Percentiles rank a stretch among this genome's conserved stretches.
phyloP scores from a whole-genome alignment of 2,329 filamentous ascomycete genomes.

The Zopfia rhizophila region DNA sequence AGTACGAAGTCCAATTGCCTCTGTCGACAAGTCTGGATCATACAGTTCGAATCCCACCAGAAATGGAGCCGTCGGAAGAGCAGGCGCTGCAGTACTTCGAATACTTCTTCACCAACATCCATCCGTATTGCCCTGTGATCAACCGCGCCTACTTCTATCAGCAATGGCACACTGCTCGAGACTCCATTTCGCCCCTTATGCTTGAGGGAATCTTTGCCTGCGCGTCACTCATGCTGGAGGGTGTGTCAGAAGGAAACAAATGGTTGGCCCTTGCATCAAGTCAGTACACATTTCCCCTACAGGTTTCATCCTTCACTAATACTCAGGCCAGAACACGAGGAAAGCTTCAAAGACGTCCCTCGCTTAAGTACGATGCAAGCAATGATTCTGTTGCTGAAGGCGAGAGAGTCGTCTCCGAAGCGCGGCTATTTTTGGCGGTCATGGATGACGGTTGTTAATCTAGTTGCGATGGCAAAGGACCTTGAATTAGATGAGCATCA shows the following conservation, averaged over 20 bases:
- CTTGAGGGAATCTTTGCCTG: conserved; percentile 93
- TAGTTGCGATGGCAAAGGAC: conserved; percentile 93
- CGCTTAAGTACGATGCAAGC: conserved; percentile 92
- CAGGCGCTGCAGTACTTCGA: conserved; percentile 86
- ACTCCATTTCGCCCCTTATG: conserved; percentile 88
- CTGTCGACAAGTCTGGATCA: conserved; percentile 75
- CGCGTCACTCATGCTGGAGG: conserved; percentile 82
- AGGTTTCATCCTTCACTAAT: conserved; percentile 25
- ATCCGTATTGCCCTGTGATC: conserved; percentile 91
- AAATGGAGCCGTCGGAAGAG: conserved; percentile 90
- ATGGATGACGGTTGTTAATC: conserved; percentile 94
- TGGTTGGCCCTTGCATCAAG: conserved; percentile 92
- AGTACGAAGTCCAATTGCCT: conserved; percentile 77
- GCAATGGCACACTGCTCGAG: conserved; percentile 85
- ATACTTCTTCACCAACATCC: conserved; percentile 88
- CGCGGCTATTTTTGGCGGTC: conserved; percentile 96
- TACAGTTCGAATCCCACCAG: conserved; percentile 87
- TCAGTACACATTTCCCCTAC: conserved; percentile 56
- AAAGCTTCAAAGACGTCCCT: conserved; percentile 93
- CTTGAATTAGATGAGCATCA: conserved; percentile 89
- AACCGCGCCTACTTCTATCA: conserved; percentile 85
- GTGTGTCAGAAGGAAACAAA: conserved; percentile 84
- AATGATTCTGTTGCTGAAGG: conserved; percentile 86
- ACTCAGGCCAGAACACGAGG: conserved; percentile 75
- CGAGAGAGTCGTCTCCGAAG: conserved; percentile 89